Conservation (phyloP, 352 stramenopile species). For the Phytophthora pseudosyringae region DNA sequence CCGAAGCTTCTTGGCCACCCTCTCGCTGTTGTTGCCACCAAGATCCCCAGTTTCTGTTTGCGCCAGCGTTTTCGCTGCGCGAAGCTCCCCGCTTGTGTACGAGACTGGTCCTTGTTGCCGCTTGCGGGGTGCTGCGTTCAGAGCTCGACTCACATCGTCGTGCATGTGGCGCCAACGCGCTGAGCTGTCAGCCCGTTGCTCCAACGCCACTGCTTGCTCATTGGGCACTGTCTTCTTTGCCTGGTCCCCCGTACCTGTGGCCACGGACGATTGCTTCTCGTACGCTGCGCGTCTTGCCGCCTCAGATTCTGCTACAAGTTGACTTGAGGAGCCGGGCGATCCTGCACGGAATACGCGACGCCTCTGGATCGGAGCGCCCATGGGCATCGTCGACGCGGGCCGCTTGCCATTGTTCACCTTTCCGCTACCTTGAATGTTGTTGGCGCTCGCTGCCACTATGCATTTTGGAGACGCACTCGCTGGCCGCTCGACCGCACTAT, state of each 20-base stretch:
- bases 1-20: slow-evolving; percentile 76
- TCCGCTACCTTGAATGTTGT: not conserved
- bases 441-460: slow-evolving; percentile 1
- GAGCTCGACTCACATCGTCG: slow-evolving; percentile 67
- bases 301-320: slow-evolving; percentile 30
- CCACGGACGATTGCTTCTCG: slow-evolving; percentile 24
- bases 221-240: slow-evolving; percentile 5
- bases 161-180: slow-evolving; percentile 74
- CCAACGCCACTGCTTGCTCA: slow-evolving; percentile 24
- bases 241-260: not conserved
- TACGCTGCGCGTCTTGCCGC: slow-evolving; percentile 8
- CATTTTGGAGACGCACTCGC: slow-evolving; percentile 3
- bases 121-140: slow-evolving; percentile 40
- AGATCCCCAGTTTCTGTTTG: slow-evolving; percentile 65
- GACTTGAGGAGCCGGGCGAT: slow-evolving; percentile 27
- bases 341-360: slow-evolving; percentile 30
- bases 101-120: slow-evolving; percentile 24
- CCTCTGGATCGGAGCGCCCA: slow-evolving; percentile 9
- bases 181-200: slow-evolving; percentile 46
- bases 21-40: slow-evolving; percentile 60
- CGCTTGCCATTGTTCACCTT: slow-evolving; percentile 22
- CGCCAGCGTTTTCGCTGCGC: slow-evolving; percentile 35
- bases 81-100: slow-evolving; percentile 45
- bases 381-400: slow-evolving; percentile 2
- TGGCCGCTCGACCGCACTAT: slow-evolving; percentile 18